Conservation (phyloP, 768 basidiomycete species). For the Russula earlei region DNA sequence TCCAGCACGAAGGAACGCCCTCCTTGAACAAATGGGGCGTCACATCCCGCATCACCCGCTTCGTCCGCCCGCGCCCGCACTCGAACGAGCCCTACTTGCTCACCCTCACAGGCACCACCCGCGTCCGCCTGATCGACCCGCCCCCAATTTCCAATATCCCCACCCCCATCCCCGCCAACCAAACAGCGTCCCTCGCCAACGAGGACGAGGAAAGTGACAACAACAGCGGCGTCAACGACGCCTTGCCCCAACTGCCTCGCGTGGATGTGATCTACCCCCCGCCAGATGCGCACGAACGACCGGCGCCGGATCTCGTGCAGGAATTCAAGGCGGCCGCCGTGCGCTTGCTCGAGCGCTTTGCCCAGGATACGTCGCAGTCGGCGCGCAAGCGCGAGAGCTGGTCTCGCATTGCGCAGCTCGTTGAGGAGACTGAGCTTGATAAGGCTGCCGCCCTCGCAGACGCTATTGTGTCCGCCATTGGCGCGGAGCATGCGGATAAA, state of each 20-base stretch:
- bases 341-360: conserved; percentile 56
- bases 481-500: conserved; percentile 61
- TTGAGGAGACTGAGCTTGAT: conserved; percentile 59
- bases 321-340: conserved; percentile 63
- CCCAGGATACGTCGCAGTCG: conserved; percentile 33
- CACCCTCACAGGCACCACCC: conserved; percentile 61
- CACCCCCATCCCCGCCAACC: background rate
- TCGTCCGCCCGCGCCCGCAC: conserved; percentile 51
- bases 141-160: conserved; percentile 23
- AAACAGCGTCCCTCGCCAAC: too few relatives aligned
- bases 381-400: conserved; percentile 52
- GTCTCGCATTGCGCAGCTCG: conserved; percentile 56
- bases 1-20: conserved; percentile 23
- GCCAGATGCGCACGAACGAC: conserved; percentile 32
- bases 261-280: conserved; percentile 25
- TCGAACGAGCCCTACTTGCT: conserved; percentile 56
- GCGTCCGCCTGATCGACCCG: conserved; percentile 43
- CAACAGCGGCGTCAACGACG: conserved; percentile 28
- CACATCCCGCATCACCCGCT: conserved; percentile 60
- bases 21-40: conserved; percentile 49
- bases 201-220: too few relatives aligned
- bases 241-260: conserved; percentile 19
- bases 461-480: conserved; percentile 54
- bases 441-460: conserved; percentile 70
- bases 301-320: conserved; percentile 45